Conservation (phyloP, 306 rosid genomes). For the Cicer yamashitae region DNA sequence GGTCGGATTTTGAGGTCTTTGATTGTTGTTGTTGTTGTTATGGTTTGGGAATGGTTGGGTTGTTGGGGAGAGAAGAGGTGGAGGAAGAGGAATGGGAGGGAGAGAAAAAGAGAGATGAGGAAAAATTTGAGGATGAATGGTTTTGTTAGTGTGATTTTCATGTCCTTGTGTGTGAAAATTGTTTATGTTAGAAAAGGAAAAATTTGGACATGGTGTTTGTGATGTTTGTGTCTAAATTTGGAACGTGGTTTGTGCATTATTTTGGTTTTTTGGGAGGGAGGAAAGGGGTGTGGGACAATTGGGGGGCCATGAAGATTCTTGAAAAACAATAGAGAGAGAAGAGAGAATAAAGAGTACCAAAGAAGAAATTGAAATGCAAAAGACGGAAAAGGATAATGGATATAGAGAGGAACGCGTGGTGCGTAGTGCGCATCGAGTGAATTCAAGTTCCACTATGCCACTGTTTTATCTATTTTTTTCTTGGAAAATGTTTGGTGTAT, state of each 20-base stretch:
- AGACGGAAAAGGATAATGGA: background rate
- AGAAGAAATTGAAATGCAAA: background rate
- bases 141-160: conserved; percentile 58
- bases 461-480: background rate
- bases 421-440: conserved; percentile 33
- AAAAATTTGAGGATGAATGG: conserved; percentile 56
- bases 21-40: background rate
- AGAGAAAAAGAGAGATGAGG: conserved; percentile 61
- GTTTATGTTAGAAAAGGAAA: background rate
- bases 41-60: background rate
- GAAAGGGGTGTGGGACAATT: conserved; percentile 9
- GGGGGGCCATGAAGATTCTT: conserved; percentile 7
- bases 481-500: no score
- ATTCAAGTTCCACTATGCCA: conserved; percentile 4
- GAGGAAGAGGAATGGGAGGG: conserved; percentile 61
- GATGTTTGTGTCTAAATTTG: background rate
- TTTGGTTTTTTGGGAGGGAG: conserved; percentile 35
- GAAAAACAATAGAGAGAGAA: background rate
- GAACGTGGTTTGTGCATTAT: background rate
- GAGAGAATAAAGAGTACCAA: background rate
- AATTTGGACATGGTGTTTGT: conserved; percentile 16
- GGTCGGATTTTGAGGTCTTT: conserved; percentile 73
- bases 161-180: conserved; percentile 24
- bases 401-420: conserved; percentile 27
- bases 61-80: conserved; percentile 28